Evolutionary conservation across 192 early-diverging fungal genomes (phyloP), one percentile per base, ranked within the genome.

Genomic region (Coemansia sp.): DNA sequence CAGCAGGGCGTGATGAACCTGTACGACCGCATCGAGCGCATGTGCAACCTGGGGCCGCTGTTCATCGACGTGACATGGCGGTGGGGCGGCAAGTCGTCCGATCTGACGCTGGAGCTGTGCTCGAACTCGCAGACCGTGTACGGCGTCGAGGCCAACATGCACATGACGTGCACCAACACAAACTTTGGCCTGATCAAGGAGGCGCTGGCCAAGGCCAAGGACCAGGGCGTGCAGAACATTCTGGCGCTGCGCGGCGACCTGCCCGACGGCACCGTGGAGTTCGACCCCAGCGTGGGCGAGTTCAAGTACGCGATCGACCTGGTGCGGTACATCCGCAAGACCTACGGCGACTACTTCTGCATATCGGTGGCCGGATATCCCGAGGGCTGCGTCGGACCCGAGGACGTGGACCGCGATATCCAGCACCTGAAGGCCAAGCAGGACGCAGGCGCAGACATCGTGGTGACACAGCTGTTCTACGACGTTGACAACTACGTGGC

Each of bases 161-260:
- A 98, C 74, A 86, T 98, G 84, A 98, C 94, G 18, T 98, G 96
- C 83, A 98, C 96, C 56, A 98, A 97, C 83, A 98, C 94, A 89
- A 92, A 93, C 58, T 85, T 88, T 10, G 87, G 89, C 51, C 92
- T 93, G 85, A 90, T 98, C 72, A 91, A 95, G 80, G 63, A 60
- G 48, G 96, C 96, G 12, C 83, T 98, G 71, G 89, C 85, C 76
- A 87, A 90, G 63, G 95, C 95, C 48, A 95, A 95, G 72, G 89
- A 89, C 14, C 88, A 90, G 68, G 96, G 96, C 42, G 94, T 96
- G 73, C 94, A 96, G 73, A 98, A 98, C 83, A 96, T 98, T 63
- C 86, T 98, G 45, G 96, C 96, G 11, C 86, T 98, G 32, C 93
- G 96, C 62, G 96, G 96, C 34, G 96, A 98, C 73, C 91, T 95